Evolutionary conservation across 2,329 filamentous ascomycete species (phyloP).

Genomic region (Apiospora saccharicola): DNA sequence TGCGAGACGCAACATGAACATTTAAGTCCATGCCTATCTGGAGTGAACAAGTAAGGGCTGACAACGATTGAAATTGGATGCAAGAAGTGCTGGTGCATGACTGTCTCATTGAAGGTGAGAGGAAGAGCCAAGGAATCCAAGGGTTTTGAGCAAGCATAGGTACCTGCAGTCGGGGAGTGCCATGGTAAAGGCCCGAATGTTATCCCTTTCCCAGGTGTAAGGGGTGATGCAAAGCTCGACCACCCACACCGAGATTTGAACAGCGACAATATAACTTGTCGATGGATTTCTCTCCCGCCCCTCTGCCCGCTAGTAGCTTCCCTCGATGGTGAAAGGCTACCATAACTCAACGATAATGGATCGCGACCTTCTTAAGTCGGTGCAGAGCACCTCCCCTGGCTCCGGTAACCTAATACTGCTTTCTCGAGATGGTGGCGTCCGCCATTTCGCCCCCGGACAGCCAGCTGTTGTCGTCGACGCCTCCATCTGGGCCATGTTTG

Average conservation of each 20-base stretch:
- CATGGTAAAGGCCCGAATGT: neutral
- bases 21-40: no score
- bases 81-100: neutral
- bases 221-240: neutral
- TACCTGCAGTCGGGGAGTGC: no score
- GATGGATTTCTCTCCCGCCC: neutral
- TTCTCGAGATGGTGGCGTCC: neutral
- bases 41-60: neutral
- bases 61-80: neutral
- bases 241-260: neutral
- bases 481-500: constrained; percentile 30
- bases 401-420: neutral
- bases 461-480: constrained; percentile 22
- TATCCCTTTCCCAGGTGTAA: neutral
- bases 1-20: no score
- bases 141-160: no score
- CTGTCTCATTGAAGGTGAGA: neutral
- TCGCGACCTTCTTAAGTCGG: neutral
- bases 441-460: neutral
- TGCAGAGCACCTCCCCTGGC: neutral
- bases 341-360: neutral
- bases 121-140: neutral
- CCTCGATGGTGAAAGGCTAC: neutral
- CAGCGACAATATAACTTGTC: neutral
- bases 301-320: neutral